A percentile compares a stretch with the other conserved stretches of the same genome.
Evolutionary conservation across 192 early-diverging fungal species (phyloP).

Genomic region (Haplosporangium gracile): DNA sequence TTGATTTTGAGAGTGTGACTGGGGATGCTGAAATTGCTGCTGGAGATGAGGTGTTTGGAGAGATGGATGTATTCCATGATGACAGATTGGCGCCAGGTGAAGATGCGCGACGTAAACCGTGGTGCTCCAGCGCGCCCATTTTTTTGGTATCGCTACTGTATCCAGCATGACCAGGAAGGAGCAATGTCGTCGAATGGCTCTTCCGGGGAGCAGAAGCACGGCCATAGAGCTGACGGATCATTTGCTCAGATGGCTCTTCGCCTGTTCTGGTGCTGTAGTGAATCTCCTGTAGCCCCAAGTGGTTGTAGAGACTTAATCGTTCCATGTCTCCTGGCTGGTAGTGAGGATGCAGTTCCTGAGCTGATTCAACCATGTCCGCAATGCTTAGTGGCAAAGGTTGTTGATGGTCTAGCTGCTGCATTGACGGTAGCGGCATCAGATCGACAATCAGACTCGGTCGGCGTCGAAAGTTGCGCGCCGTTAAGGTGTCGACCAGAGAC

Average conservation of each 20-base stretch:
- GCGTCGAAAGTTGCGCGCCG: background rate
- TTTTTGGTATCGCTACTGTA: too few relatives aligned
- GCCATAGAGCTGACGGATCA: constrained; percentile 11
- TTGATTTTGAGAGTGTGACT: background rate
- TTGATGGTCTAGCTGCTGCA: background rate
- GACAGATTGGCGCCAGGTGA: background rate
- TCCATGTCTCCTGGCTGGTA: constrained; percentile 6
- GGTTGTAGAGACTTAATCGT: constrained; percentile 8
- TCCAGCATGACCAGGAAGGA: background rate
- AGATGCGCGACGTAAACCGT: background rate
- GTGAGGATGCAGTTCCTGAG: constrained; percentile 13
- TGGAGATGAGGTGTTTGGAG: background rate
- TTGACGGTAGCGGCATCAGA: background rate
- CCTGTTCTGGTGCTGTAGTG: constrained; percentile 3
- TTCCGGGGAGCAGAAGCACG: background rate
- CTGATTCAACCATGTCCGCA: constrained; percentile 14
- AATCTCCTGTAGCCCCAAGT: constrained; percentile 23
- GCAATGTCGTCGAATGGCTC: background rate
- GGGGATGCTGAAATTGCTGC: background rate
- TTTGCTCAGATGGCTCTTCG: constrained; percentile 3
- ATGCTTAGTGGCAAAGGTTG: background rate
- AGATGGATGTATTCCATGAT: background rate
- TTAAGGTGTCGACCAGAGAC: background rate
- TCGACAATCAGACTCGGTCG: background rate
- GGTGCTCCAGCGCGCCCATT: too few relatives aligned